These are phyloP conservation scores for Elsinoe batatas DNA, from an alignment of 2,329 filamentous ascomycete species.

Conservation along the genomic window DNA sequence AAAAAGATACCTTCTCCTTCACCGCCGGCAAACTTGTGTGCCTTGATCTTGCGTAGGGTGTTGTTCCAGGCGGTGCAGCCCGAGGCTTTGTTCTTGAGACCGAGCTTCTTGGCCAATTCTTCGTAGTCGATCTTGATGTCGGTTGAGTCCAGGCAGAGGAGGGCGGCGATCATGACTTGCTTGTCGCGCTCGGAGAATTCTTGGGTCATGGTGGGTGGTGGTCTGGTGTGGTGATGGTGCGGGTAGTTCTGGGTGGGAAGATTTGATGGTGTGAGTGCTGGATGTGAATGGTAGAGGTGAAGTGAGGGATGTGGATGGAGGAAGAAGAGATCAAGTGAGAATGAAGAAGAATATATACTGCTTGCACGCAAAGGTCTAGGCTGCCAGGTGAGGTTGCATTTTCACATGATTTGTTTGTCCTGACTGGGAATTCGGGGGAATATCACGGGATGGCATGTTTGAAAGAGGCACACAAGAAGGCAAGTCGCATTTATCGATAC, in stretches of 20 bases:
- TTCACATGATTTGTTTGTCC: too few species aligned
- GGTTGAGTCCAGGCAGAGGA: background rate
- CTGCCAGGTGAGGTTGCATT: too few species aligned
- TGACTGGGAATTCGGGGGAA: too few species aligned
- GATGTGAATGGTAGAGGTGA: too few species aligned
- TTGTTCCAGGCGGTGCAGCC: constrained; percentile 37
- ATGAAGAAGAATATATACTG: too few species aligned
- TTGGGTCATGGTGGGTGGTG: background rate
- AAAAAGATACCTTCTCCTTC: background rate
- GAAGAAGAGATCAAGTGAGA: too few species aligned
- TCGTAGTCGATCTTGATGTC: constrained; percentile 18
- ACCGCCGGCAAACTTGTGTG: constrained; percentile 46
- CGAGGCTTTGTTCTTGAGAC: constrained; percentile 19
- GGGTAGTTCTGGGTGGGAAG: background rate
- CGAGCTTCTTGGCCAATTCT: constrained; percentile 17
- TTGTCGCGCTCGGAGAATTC: background rate
- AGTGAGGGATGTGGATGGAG: too few species aligned
- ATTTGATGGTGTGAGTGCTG: background rate
- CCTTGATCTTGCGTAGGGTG: constrained; percentile 63
- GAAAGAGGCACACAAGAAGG: too few species aligned
- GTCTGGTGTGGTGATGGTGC: background rate
- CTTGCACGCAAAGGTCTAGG: too few species aligned
- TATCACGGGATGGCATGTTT: too few species aligned
- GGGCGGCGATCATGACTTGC: background rate
- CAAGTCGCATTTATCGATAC: too few species aligned